Percentiles rank a stretch among this genome's conserved stretches.
Conservation (phyloP, 2,329 filamentous ascomycete species). For the Blastomyces silverae region DNA sequence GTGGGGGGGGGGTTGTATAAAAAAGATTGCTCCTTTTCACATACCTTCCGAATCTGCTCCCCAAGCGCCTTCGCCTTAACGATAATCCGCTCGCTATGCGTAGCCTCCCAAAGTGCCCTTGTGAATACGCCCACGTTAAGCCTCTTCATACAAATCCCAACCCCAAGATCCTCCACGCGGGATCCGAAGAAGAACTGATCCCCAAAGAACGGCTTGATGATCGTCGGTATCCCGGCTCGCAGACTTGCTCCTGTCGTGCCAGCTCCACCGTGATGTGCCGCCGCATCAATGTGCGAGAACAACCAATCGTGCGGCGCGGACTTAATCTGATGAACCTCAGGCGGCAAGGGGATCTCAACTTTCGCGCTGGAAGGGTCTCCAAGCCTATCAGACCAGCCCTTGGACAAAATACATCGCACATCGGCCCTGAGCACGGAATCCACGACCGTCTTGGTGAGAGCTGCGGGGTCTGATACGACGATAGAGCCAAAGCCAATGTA, state of each 20-base stretch:
- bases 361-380: conserved; percentile 53
- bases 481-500: conserved; percentile 98
- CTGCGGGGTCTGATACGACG: conserved; percentile 79
- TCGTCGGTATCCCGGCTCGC: conserved; percentile 82
- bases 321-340: conserved; percentile 81
- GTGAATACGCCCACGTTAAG: conserved; percentile 82
- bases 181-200: conserved; percentile 95
- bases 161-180: conserved; percentile 85
- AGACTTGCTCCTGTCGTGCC: conserved; percentile 93
- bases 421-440: conserved; percentile 86
- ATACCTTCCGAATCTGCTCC: conserved; percentile 77
- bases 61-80: conserved; percentile 74
- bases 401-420: conserved; percentile 88
- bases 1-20: not conserved
- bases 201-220: conserved; percentile 94
- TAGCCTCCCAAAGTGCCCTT: conserved; percentile 82
- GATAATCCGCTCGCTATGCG: conserved; percentile 85
- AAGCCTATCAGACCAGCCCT: conserved; percentile 90
- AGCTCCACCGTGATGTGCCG: conserved; percentile 87
- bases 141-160: conserved; percentile 82
- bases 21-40: conserved; percentile 26
- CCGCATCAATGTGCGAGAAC: conserved; percentile 87
- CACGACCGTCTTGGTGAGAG: conserved; percentile 86
- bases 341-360: conserved; percentile 62
- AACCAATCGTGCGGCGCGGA: conserved; percentile 95